Percentiles rank a stretch among this genome's conserved stretches.
Evolutionary conservation across 768 basidiomycete species (phyloP).

Genomic region (Clathrus columnatus): DNA sequence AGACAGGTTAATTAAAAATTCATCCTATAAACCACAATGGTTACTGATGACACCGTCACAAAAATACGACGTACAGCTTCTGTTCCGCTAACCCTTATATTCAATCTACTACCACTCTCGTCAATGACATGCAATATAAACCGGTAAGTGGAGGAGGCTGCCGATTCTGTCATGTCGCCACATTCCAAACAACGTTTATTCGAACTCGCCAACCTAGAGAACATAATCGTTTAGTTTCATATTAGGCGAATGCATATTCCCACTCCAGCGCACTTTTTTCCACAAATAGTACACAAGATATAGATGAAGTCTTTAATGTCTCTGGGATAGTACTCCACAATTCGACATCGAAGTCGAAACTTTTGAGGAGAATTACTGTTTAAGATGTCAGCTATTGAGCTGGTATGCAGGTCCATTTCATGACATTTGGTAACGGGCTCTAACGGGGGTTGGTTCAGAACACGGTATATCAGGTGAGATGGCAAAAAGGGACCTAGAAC

Average conservation of each 20-base stretch:
- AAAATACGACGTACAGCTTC: slow-evolving; percentile 24
- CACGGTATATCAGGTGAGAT: neutral
- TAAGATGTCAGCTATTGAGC: slow-evolving; percentile 32
- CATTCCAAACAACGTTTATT: slow-evolving; percentile 43
- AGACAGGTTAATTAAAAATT: neutral
- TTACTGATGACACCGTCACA: neutral
- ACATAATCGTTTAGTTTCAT: neutral
- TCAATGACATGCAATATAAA: slow-evolving; percentile 48
- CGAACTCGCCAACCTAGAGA: slow-evolving; percentile 34
- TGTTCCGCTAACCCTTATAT: slow-evolving; percentile 41
- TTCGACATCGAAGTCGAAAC: slow-evolving; percentile 39
- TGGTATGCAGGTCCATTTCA: slow-evolving; percentile 11
- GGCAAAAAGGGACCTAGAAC: no score
- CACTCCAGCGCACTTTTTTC: slow-evolving; percentile 32
- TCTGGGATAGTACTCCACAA: slow-evolving; percentile 48
- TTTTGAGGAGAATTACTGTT: slow-evolving; percentile 26
- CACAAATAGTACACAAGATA: slow-evolving; percentile 45
- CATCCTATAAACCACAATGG: neutral
- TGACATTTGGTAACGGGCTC: slow-evolving; percentile 3
- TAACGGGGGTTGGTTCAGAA: neutral
- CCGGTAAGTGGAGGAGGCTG: slow-evolving; percentile 38
- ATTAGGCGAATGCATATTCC: neutral
- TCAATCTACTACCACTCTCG: slow-evolving; percentile 31
- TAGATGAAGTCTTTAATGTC: slow-evolving; percentile 38
- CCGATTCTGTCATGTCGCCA: slow-evolving; percentile 42